phyloP scores from a whole-genome alignment of 2,329 filamentous ascomycete species.

The Cadophora sp. region DNA sequence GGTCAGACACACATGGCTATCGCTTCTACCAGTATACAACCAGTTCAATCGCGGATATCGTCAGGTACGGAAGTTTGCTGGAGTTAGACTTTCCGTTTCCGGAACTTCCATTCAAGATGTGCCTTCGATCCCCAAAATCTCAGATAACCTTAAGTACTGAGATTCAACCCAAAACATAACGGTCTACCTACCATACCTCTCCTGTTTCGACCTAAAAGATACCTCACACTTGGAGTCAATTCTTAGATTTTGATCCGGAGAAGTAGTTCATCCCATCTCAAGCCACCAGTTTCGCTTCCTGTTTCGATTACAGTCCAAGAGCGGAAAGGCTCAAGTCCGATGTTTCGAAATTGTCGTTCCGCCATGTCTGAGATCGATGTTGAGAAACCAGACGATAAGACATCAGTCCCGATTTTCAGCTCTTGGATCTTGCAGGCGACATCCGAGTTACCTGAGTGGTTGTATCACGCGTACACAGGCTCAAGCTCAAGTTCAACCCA shows the following conservation, averaged over 20 bases:
- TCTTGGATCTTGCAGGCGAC: not conserved
- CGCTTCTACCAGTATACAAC: not conserved
- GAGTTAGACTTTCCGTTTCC: not conserved
- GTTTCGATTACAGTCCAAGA: not conserved
- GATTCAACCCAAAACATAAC: too few species aligned
- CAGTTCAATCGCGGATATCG: not conserved
- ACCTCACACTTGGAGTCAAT: too few species aligned
- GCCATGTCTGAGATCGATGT: not conserved
- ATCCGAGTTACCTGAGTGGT: too few species aligned
- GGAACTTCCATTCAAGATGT: not conserved
- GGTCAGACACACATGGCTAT: too few species aligned
- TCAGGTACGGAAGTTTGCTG: constrained; percentile 1
- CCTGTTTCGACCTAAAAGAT: too few species aligned
- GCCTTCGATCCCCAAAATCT: too few species aligned
- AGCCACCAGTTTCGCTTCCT: not conserved
- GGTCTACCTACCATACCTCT: too few species aligned
- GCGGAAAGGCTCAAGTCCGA: not conserved
- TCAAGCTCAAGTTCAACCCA: too few species aligned
- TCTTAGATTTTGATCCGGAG: not conserved
- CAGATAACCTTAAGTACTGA: too few species aligned
- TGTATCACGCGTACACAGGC: too few species aligned
- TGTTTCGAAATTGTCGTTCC: not conserved
- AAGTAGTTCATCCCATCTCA: not conserved
- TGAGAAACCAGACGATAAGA: not conserved
- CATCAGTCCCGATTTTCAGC: not conserved